These are phyloP conservation scores for Trametes pubescens DNA, from an alignment of 1,284 basidiomycete genomes.

Conservation along the genomic window DNA sequence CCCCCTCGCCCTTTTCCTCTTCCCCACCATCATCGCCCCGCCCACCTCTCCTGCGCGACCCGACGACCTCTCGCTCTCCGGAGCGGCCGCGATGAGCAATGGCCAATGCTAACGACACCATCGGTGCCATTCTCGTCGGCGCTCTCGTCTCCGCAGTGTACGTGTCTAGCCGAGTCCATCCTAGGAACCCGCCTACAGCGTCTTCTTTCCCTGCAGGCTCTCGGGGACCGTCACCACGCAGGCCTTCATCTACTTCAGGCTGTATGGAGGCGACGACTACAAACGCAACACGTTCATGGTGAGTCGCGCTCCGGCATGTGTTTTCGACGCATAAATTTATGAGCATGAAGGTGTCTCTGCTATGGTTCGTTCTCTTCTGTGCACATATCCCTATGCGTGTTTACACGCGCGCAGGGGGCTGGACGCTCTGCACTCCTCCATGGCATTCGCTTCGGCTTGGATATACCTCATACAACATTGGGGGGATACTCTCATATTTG, in stretches of 20 bases:
- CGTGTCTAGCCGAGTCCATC: constrained; percentile 1
- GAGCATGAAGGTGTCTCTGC: constrained; percentile 23
- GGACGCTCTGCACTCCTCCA: constrained; percentile 43
- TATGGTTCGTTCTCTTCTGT: constrained; percentile 22
- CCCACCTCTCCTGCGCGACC: neutral
- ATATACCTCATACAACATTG: constrained; percentile 43
- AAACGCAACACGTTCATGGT: constrained; percentile 29
- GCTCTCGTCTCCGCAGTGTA: constrained; percentile 31
- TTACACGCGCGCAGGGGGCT: constrained; percentile 38
- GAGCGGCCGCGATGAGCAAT: constrained; percentile 33
- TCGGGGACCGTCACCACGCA: constrained; percentile 33
- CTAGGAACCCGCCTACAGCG: neutral
- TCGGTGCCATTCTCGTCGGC: constrained; percentile 33
- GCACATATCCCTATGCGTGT: neutral
- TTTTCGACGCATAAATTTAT: neutral
- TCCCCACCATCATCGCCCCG: constrained; percentile 18
- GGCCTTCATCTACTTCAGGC: constrained; percentile 29
- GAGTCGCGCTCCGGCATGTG: neutral
- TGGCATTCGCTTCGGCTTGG: constrained; percentile 46
- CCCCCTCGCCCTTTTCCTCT: constrained; percentile 9
- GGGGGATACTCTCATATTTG: constrained; percentile 35
- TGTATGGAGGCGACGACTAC: constrained; percentile 31
- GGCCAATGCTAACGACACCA: constrained; percentile 31
- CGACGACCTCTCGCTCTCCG: constrained; percentile 14
- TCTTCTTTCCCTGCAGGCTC: constrained; percentile 13